Conservation (phyloP, 306 rosid species). For the Cucurbita pepo region DNA sequence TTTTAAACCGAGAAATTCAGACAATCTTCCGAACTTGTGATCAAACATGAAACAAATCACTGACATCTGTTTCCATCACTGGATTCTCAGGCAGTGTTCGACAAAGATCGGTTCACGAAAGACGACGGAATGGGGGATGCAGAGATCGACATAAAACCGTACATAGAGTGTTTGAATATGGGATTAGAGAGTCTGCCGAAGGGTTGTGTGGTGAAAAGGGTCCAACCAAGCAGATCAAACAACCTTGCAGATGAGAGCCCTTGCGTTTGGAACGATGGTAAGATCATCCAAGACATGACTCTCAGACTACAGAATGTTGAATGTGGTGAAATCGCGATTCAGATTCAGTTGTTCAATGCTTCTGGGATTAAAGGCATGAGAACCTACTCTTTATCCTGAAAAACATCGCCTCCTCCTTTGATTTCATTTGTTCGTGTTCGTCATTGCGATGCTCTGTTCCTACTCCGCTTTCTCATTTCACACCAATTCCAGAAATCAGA, state of each 20-base stretch:
- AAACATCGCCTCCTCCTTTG: not conserved
- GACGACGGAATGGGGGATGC: slow-evolving; percentile 91
- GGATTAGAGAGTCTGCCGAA: slow-evolving; percentile 33
- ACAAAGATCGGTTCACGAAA: slow-evolving; percentile 44
- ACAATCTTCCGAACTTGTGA: not conserved
- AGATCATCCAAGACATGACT: slow-evolving; percentile 46
- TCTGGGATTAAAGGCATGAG: slow-evolving; percentile 23
- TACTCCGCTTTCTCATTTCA: not conserved
- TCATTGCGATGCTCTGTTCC: not conserved
- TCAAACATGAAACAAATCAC: not conserved
- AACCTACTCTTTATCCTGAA: not conserved
- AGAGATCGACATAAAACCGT: slow-evolving; percentile 57
- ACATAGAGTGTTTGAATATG: slow-evolving; percentile 29
- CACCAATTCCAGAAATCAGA: not conserved
- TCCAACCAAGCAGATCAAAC: slow-evolving; percentile 37
- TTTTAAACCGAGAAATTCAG: not conserved
- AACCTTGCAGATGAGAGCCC: slow-evolving; percentile 53
- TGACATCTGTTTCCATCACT: not conserved
- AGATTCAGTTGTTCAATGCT: slow-evolving; percentile 51
- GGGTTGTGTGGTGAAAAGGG: slow-evolving; percentile 45
- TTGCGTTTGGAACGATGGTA: slow-evolving; percentile 47
- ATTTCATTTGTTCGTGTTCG: not conserved
- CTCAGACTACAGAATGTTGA: slow-evolving; percentile 61
- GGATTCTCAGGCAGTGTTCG: slow-evolving; percentile 36
- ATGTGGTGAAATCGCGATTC: slow-evolving; percentile 44